A percentile compares a stretch with the other conserved stretches of the same genome.
Evolutionary conservation across 768 basidiomycete species (phyloP).

Genomic region (Xerocomus potaroensis): DNA sequence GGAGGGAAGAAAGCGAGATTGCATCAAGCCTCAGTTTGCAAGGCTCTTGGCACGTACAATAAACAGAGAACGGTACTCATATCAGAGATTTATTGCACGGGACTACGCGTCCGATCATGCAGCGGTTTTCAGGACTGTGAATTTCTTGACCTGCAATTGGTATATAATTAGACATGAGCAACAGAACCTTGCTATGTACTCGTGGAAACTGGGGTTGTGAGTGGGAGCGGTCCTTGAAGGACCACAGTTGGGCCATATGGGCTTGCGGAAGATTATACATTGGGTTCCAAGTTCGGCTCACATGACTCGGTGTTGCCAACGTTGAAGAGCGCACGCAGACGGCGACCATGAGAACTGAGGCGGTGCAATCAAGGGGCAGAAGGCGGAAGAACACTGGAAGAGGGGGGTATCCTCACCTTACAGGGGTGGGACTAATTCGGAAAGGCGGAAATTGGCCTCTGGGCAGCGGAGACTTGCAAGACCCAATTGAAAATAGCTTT

Average conservation of each 20-base stretch:
- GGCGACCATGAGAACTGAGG: neutral
- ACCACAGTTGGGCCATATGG: neutral
- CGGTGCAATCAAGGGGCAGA: neutral
- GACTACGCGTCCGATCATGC: neutral
- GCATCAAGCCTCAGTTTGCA: too few relatives aligned
- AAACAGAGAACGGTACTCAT: too few relatives aligned
- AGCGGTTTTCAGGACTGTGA: neutral
- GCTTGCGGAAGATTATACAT: neutral
- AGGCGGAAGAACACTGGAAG: neutral
- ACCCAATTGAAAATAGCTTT: too few relatives aligned
- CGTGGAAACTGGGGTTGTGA: neutral
- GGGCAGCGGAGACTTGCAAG: too few relatives aligned
- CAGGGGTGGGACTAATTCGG: too few relatives aligned
- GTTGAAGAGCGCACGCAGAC: neutral
- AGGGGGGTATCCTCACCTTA: too few relatives aligned
- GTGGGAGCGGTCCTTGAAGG: neutral
- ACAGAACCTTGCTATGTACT: neutral
- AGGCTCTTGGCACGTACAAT: neutral
- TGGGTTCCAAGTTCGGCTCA: neutral
- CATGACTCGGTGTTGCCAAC: too few relatives aligned
- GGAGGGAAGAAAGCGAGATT: too few relatives aligned
- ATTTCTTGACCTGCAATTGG: too few relatives aligned
- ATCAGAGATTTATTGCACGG: neutral
- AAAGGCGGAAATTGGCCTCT: too few relatives aligned
- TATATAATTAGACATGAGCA: too few relatives aligned